These are phyloP conservation scores for Chrysosporium queenslandicum DNA, from an alignment of 2,329 filamentous ascomycete species.

Conservation along the genomic window DNA sequence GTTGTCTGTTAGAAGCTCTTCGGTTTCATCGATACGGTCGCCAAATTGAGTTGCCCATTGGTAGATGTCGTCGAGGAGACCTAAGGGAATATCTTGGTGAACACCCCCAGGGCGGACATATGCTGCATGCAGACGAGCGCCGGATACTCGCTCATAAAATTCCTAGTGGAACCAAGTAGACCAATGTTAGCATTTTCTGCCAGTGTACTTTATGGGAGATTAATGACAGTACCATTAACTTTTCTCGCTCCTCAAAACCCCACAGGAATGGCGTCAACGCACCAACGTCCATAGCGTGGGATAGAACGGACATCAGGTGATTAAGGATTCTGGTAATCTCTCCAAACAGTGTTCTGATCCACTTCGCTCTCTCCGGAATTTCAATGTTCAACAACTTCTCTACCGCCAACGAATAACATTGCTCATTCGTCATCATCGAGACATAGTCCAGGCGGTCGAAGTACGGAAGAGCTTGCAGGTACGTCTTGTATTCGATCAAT, in stretches of 20 bases:
- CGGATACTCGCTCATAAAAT: constrained; percentile 99
- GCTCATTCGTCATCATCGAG: constrained; percentile 99
- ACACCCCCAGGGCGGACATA: constrained; percentile 96
- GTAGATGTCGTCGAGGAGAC: constrained; percentile 96
- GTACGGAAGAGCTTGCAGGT: constrained; percentile 94
- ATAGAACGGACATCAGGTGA: constrained; percentile 95
- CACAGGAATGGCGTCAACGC: constrained; percentile 96
- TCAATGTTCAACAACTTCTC: constrained; percentile 98
- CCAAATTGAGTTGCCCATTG: constrained; percentile 99
- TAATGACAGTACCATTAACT: constrained; percentile 68
- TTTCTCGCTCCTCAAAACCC: constrained; percentile 99
- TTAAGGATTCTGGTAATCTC: constrained; percentile 92
- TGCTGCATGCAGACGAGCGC: constrained; percentile 90
- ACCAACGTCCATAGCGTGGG: constrained; percentile 98
- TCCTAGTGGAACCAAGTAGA: constrained; percentile 50
- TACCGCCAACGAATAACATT: constrained; percentile 88
- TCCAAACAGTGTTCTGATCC: constrained; percentile 88
- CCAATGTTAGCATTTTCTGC: constrained; percentile 10
- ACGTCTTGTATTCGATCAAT: constrained; percentile 99
- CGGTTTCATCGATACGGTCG: constrained; percentile 96
- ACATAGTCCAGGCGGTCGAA: constrained; percentile 98
- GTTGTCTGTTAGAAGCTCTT: constrained; percentile 97
- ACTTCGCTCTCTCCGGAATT: constrained; percentile 90
- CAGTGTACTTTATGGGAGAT: not conserved
- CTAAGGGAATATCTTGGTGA: constrained; percentile 85